Base-by-base conservation (phyloP, 495 filamentous ascomycete genomes). In the Podospora pseudocomata region DNA sequence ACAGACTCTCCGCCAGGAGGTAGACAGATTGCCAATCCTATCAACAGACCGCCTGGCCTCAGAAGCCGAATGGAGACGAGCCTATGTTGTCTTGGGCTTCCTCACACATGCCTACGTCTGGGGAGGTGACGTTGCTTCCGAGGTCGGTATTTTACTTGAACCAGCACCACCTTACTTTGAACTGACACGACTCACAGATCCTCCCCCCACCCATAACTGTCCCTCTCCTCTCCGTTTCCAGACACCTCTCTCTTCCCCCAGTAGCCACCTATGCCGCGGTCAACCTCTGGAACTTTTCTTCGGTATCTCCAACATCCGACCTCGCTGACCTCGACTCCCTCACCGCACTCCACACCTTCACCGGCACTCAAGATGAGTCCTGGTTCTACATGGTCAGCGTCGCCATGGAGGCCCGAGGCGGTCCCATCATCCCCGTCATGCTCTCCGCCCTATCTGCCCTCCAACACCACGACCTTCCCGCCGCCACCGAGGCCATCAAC, bases 311-410 rank as follows among this genome's bases (percentile, higher is more conserved):
- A 49, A 13, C 39, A 49, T 9, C 89, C 60, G 83, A 87, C 39
- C 84, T 91, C 34, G 87, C 90, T 72, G 82, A 86, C 55, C 82
- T 96, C 15, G 84, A 91, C 65, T 90, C 92, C 67, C 80, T 99
- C 9, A 82, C 86, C 15, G 91, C 91, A 11, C 83, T 94, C 64
- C 88, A 90, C 68, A 96, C 95, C 32, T 93, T 97, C 76, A 97
- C 93, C 23, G 94, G 92, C 60, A 96, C 93, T 1, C 79, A 91
- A 3, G 93, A 97, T 78, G 95, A 99, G 74, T 94, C 95, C 71
- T 98, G 95, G 95, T 99, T 99, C 79, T 97, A 92, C 74, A 79
- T 94, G n/a, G 83, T 97, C 61, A 96, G 92, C 0, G 91, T 97
- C 16, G 94, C 94, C 54, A 96, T 98, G 68, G 94, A 98, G 78